Evolutionary conservation across 2,329 filamentous ascomycete species (phyloP).

Genomic region (Botrytis pseudocinerea): DNA sequence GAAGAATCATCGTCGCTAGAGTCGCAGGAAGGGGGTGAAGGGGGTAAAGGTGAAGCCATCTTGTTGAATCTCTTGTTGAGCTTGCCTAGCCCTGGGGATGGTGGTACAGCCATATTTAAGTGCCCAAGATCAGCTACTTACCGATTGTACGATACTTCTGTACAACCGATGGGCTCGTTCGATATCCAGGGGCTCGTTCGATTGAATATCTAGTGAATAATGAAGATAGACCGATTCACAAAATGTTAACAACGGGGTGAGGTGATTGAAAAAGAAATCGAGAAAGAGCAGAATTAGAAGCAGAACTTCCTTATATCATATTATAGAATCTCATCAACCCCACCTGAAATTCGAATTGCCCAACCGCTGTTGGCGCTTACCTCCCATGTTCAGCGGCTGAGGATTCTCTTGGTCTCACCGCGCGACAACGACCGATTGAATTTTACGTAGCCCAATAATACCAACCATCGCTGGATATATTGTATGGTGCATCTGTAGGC

Average conservation of each 20-base stretch:
- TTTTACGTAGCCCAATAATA: neutral
- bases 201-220: conserved; percentile 12
- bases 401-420: neutral
- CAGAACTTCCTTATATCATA: conserved; percentile 2
- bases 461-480: neutral
- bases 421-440: neutral
- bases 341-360: neutral
- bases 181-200: neutral
- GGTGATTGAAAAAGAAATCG: neutral
- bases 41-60: neutral
- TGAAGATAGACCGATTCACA: neutral
- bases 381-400: conserved; percentile 19
- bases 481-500: neutral
- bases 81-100: conserved; percentile 6
- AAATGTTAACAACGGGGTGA: neutral
- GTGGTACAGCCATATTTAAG: neutral
- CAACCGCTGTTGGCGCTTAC: conserved; percentile 17
- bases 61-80: conserved; percentile 4
- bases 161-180: neutral
- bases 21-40: conserved; percentile 6
- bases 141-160: neutral
- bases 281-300: neutral
- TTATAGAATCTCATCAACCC: neutral
- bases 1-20: conserved; percentile 15
- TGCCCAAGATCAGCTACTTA: neutral